A percentile compares a stretch with the other conserved stretches of the same genome.
phyloP scores from a whole-genome alignment of 2,329 filamentous ascomycete species.

The Aspergillus sp. region DNA sequence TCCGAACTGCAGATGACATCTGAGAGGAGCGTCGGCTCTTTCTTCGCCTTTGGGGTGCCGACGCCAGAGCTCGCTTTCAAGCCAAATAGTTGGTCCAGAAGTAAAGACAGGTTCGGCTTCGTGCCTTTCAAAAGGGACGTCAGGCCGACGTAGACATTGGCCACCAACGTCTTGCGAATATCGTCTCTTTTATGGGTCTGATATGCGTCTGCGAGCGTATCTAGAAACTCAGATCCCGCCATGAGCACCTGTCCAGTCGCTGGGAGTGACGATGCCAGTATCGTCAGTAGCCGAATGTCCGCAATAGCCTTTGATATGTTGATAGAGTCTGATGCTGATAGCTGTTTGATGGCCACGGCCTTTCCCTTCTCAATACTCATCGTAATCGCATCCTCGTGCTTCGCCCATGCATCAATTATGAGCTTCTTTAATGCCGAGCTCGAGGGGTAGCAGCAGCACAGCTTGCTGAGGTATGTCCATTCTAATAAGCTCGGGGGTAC shows the following conservation, averaged over 20 bases:
- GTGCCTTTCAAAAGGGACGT: conserved; percentile 69
- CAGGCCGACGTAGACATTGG: conserved; percentile 76
- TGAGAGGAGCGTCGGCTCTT: conserved; percentile 68
- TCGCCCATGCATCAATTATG: conserved; percentile 56
- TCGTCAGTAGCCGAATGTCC: conserved; percentile 44
- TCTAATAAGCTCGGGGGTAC: conserved; percentile 57
- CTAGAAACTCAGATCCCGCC: conserved; percentile 84
- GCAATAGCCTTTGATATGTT: conserved; percentile 23
- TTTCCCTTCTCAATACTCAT: conserved; percentile 44
- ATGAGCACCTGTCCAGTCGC: conserved; percentile 66
- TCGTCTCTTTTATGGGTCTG: conserved; percentile 61
- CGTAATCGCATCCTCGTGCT: conserved; percentile 39
- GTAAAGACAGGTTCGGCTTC: conserved; percentile 71
- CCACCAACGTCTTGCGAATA: conserved; percentile 70
- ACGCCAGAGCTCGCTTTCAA: conserved; percentile 73
- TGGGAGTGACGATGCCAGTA: conserved; percentile 45
- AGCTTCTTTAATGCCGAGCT: conserved; percentile 59
- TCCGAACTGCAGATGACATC: conserved; percentile 83
- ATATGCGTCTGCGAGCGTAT: conserved; percentile 63
- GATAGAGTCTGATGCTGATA: conserved; percentile 27
- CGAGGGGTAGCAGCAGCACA: conserved; percentile 70
- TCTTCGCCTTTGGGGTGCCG: conserved; percentile 51
- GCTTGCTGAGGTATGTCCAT: conserved; percentile 71
- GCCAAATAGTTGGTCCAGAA: conserved; percentile 83
- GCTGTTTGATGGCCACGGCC: conserved; percentile 34